phyloP scores from a whole-genome alignment of 1,284 basidiomycete species.

The Sutorius eximius region DNA sequence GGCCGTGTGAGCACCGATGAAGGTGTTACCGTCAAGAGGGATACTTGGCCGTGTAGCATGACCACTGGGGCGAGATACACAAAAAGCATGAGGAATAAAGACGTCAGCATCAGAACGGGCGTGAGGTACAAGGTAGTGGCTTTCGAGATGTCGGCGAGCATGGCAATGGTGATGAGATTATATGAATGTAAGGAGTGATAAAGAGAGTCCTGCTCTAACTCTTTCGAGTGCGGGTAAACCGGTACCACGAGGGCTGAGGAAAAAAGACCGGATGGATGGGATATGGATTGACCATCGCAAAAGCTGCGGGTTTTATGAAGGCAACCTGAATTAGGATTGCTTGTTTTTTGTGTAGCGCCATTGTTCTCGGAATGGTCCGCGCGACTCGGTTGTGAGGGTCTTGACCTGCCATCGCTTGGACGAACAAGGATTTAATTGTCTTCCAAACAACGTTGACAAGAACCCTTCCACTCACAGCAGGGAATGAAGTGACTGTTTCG shows the following conservation, averaged over 20 bases:
- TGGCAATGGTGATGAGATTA: constrained; percentile 16
- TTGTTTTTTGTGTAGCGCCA: constrained; percentile 25
- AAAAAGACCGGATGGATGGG: not conserved
- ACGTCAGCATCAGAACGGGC: constrained; percentile 63
- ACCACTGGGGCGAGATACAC: constrained; percentile 63
- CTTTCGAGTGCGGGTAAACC: constrained; percentile 21
- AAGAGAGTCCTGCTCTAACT: constrained; percentile 22
- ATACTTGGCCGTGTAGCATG: constrained; percentile 60
- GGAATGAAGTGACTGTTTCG: not conserved
- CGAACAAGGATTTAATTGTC: constrained; percentile 14
- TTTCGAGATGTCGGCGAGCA: constrained; percentile 67
- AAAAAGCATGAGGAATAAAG: constrained; percentile 63
- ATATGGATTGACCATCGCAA: constrained; percentile 3
- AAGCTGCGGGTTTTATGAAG: constrained; percentile 18
- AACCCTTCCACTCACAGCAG: not conserved
- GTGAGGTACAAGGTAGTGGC: constrained; percentile 67
- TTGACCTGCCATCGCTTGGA: constrained; percentile 3
- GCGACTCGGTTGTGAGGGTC: not conserved
- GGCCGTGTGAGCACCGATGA: constrained; percentile 50
- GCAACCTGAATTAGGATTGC: constrained; percentile 3
- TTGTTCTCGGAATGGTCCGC: constrained; percentile 18
- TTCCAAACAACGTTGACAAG: constrained; percentile 6
- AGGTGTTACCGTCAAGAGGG: constrained; percentile 63
- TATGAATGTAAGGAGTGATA: constrained; percentile 3
- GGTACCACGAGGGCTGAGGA: constrained; percentile 19